Base-by-base conservation (phyloP, 495 filamentous ascomycete species). In the Penicillium fimorum region DNA sequence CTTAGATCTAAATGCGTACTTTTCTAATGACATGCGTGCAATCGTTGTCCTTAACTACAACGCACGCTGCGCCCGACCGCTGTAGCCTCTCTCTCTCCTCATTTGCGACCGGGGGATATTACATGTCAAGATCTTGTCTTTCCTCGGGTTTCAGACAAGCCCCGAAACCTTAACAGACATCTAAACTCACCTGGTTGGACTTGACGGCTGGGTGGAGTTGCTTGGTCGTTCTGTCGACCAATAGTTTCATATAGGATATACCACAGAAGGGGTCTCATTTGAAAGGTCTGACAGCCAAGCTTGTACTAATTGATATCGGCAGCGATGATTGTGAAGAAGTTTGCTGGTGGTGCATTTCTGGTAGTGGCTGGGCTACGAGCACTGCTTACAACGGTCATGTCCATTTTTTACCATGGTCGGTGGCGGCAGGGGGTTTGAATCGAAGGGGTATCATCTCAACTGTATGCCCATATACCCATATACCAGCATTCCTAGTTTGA, bases 401-500 rank as follows among this genome's bases (percentile, higher is more conserved):
- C 10, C 68, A 66, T 56, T 49, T 70, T 13, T 70, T 63, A 25
- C 68, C 68, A 38, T 70, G 65, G 22, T 22, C 2, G 63, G 65
- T 63, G 17, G 50, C 50, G 20, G 30, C 38, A 37, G 64, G 62
- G 12, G 63, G 53, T 57, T 42, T 59, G 12, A 53, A 54, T 57
- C 46, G 12, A 63, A 29, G 30, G 50, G 53, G 15, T 63, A 52
- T n/a, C 22, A 27, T 32, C 53, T 24, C 20, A 50, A 7, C 32
- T 67, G 68, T 59, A 68, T 32, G 52, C 8, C 35, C 9, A 70
- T 59, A 68, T 32, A 54, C 8, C 35, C 9, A 58, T 72, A 43
- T 66, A 72, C 45, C 43, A 68, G 41, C 57, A 68, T 61, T 64
- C 67, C n/a, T 72, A 62, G 67, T 30, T 68, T 29, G 67, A 63